phyloP scores from a whole-genome alignment of 371 early-diverging fungal species.

The Mucor indicus region DNA sequence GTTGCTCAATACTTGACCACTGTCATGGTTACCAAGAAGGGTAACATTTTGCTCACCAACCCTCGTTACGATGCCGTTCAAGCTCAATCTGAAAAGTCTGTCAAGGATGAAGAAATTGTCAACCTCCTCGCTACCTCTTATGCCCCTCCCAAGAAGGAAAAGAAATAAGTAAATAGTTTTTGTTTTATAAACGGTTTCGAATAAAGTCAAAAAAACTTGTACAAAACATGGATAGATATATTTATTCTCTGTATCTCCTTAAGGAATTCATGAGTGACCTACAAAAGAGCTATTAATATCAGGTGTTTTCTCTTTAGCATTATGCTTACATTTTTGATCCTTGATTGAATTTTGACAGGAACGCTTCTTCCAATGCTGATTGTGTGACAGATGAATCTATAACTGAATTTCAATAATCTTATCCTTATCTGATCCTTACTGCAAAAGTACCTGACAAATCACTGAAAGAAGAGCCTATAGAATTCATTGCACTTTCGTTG shows the following conservation, averaged over 20 bases:
- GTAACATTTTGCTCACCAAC: slow-evolving; percentile 75
- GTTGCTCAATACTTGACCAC: slow-evolving; percentile 93
- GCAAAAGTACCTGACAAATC: slow-evolving; percentile 45
- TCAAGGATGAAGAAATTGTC: slow-evolving; percentile 70
- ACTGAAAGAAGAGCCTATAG: slow-evolving; percentile 55
- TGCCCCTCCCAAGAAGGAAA: slow-evolving; percentile 20
- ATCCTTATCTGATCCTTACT: background rate
- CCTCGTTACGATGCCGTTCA: slow-evolving; percentile 62
- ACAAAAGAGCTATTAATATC: background rate
- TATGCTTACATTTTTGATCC: slow-evolving; percentile 51
- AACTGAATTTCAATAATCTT: background rate
- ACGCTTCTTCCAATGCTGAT: slow-evolving; percentile 61
- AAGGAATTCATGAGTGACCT: slow-evolving; percentile 18
- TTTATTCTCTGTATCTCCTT: slow-evolving; percentile 8
- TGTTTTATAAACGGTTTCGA: too few relatives aligned
- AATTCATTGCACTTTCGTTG: slow-evolving; percentile 42
- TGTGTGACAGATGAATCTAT: slow-evolving; percentile 58
- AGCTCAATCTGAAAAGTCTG: slow-evolving; percentile 73
- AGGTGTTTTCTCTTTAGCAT: background rate
- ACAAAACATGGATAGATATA: slow-evolving; percentile 6
- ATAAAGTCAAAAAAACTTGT: too few relatives aligned
- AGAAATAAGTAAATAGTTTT: slow-evolving; percentile 15
- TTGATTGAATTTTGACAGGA: slow-evolving; percentile 53
- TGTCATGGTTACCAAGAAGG: slow-evolving; percentile 82
- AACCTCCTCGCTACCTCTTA: slow-evolving; percentile 59